Conservation (phyloP, 805 yeast genomes). For the Candida sithepensis region DNA sequence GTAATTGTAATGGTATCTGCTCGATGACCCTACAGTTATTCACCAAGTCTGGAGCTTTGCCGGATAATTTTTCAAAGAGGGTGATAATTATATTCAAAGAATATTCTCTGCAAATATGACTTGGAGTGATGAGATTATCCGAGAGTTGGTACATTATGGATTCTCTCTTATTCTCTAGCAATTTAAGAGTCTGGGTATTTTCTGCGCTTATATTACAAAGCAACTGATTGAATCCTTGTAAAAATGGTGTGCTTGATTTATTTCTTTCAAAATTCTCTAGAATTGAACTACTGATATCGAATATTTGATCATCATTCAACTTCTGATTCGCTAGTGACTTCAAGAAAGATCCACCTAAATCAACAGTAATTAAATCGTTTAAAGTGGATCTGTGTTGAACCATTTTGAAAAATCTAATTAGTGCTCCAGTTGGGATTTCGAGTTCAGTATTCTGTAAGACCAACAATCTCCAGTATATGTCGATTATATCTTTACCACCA, state of each 20-base stretch:
- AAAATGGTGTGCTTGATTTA: constrained; percentile 35
- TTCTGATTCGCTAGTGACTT: constrained; percentile 29
- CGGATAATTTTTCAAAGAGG: constrained; percentile 32
- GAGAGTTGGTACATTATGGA: constrained; percentile 23
- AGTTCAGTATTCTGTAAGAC: constrained; percentile 37
- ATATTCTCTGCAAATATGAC: constrained; percentile 44
- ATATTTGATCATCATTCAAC: constrained; percentile 13
- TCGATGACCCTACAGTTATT: constrained; percentile 59
- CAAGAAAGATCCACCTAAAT: constrained; percentile 40
- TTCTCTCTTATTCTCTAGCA: constrained; percentile 13
- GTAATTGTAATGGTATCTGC: constrained; percentile 64
- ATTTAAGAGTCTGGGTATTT: constrained; percentile 4
- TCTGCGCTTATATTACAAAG: constrained; percentile 10
- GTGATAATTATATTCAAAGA: constrained; percentile 43
- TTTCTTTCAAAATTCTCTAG: constrained; percentile 24
- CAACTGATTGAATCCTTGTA: constrained; percentile 33
- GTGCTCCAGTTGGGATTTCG: constrained; percentile 21
- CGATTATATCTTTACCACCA: constrained; percentile 23
- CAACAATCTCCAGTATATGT: constrained; percentile 50
- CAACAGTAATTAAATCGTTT: constrained; percentile 32
- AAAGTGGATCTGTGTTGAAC: constrained; percentile 4
- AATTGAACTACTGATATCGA: constrained; percentile 17
- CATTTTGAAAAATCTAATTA: constrained; percentile 19
- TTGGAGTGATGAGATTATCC: constrained; percentile 44
- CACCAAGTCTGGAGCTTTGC: constrained; percentile 21